These are phyloP conservation scores for Tetracladium setigerum DNA, from an alignment of 495 filamentous ascomycete species.

Conservation along the genomic window DNA sequence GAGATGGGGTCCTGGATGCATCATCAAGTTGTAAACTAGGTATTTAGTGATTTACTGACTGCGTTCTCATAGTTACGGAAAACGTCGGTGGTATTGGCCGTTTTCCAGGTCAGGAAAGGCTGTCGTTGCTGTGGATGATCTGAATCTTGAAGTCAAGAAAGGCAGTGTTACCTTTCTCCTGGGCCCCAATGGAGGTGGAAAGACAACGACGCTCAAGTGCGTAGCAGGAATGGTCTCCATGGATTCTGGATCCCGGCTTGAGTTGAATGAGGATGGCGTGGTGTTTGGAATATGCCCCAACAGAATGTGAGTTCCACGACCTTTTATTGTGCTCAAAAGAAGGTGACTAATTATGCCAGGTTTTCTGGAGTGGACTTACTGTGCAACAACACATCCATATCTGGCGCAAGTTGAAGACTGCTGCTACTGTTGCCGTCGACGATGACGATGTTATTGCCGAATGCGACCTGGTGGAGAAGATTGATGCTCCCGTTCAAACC, in stretches of 20 bases:
- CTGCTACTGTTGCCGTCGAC: constrained; percentile 52
- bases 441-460: constrained; percentile 52
- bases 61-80: background rate
- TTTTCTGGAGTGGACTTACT: constrained; percentile 26
- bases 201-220: constrained; percentile 63
- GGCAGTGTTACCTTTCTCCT: constrained; percentile 72
- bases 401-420: constrained; percentile 40
- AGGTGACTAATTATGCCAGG: constrained; percentile 55
- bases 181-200: constrained; percentile 84
- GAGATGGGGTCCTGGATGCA: no score
- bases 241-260: constrained; percentile 62
- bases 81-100: constrained; percentile 16
- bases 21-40: no score
- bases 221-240: constrained; percentile 46
- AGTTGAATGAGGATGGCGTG: constrained; percentile 44
- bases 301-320: constrained; percentile 39
- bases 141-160: constrained; percentile 68
- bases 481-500: constrained; percentile 48
- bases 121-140: constrained; percentile 59
- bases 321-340: background rate
- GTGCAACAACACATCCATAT: constrained; percentile 57
- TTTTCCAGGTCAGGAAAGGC: constrained; percentile 18
- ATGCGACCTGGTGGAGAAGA: constrained; percentile 47
- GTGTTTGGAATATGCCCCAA: constrained; percentile 76
- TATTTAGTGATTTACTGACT: no score